phyloP scores from a whole-genome alignment of 2,329 filamentous ascomycete genomes.

The Sporothrix dimorphospora region DNA sequence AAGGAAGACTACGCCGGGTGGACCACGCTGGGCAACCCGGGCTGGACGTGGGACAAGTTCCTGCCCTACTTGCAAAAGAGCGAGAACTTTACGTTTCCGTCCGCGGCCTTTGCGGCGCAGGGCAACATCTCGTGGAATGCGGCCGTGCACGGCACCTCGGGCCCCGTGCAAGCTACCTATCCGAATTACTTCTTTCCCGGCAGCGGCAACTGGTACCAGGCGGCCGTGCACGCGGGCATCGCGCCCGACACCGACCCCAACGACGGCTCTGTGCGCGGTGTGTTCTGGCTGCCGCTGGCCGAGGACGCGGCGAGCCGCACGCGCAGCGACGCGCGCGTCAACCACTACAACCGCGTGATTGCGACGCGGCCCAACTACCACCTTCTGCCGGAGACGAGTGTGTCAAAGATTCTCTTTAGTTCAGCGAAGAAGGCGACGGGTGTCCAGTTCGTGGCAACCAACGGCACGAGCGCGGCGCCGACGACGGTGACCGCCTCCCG shows the following conservation, averaged over 20 bases:
- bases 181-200: conserved; percentile 41
- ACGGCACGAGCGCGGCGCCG: conserved; percentile 36
- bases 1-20: conserved; percentile 59
- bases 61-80: conserved; percentile 37
- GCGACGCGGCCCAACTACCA: conserved; percentile 45
- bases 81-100: conserved; percentile 40
- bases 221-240: conserved; percentile 17
- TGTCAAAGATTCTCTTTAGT: conserved; percentile 45
- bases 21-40: conserved; percentile 59
- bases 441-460: conserved; percentile 59
- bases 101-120: conserved; percentile 34
- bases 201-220: conserved; percentile 31
- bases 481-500: conserved; percentile 32
- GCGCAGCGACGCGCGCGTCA: conserved; percentile 46
- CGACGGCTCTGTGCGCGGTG: conserved; percentile 35
- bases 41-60: conserved; percentile 58
- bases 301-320: conserved; percentile 35
- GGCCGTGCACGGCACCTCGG: conserved; percentile 38
- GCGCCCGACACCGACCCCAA: conserved; percentile 25
- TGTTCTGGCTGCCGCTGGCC: conserved; percentile 25
- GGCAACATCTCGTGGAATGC: conserved; percentile 40
- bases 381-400: conserved; percentile 52
- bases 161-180: conserved; percentile 41
- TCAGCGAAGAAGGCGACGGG: conserved; percentile 57
- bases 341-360: conserved; percentile 45